Conservation (phyloP, 1,284 basidiomycete species). For the Trichosporon asahii region DNA sequence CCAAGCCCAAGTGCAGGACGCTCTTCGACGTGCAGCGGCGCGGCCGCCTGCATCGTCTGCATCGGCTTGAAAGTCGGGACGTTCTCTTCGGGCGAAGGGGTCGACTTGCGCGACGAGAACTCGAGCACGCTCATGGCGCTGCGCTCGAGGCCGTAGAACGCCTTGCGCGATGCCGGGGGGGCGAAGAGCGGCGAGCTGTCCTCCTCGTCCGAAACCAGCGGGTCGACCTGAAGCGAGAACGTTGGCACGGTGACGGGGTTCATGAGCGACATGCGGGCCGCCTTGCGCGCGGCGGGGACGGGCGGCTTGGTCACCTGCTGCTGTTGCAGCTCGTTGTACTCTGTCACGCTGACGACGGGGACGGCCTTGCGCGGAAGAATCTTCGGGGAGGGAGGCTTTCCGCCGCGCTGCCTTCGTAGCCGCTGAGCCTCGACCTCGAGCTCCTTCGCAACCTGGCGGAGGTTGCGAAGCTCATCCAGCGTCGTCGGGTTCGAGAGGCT, state of each 20-base stretch:
- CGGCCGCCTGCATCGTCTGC: background rate
- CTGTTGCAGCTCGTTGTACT: conserved; percentile 11
- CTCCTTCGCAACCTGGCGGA: conserved; percentile 28
- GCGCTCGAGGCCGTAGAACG: conserved; percentile 29
- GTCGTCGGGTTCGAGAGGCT: conserved; percentile 29
- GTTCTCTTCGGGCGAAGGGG: background rate
- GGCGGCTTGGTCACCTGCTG: conserved; percentile 5
- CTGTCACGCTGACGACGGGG: conserved; percentile 25
- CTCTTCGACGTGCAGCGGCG: background rate
- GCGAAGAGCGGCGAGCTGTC: background rate
- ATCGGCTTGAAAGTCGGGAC: background rate
- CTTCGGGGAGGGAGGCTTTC: conserved; percentile 19
- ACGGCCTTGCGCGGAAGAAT: conserved; percentile 35
- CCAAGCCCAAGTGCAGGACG: background rate
- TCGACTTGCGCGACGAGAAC: conserved; percentile 16
- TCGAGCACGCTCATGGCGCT: conserved; percentile 31
- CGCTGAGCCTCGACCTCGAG: conserved; percentile 30
- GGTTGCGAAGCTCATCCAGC: conserved; percentile 29
- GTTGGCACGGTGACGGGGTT: background rate
- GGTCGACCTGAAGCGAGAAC: conserved; percentile 1
- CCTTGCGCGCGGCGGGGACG: background rate
- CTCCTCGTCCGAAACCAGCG: background rate
- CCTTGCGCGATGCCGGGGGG: conserved; percentile 12
- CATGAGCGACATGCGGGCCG: conserved; percentile 6
- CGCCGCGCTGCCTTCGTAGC: conserved; percentile 19